Conservation (phyloP, 352 stramenopile species). For the Globisporangium takayamanum region DNA sequence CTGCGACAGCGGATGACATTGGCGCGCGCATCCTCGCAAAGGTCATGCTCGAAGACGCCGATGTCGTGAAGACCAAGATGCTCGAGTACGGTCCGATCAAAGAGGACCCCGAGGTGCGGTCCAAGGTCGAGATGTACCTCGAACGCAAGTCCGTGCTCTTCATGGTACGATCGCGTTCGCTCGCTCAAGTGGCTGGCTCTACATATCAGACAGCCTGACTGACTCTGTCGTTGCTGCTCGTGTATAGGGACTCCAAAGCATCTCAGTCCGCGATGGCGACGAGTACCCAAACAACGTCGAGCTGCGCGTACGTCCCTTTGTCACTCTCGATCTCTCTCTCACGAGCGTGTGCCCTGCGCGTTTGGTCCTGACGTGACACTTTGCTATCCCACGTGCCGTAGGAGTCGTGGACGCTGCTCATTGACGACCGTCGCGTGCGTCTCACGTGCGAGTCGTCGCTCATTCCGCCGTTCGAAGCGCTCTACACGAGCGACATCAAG, state of each 20-base stretch:
- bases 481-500: conserved; percentile 67
- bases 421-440: conserved; percentile 68
- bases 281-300: conserved; percentile 54
- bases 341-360: too few species aligned
- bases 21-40: conserved; percentile 65
- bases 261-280: conserved; percentile 53
- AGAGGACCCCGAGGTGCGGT: conserved; percentile 76
- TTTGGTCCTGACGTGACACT: neutral
- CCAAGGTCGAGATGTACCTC: conserved; percentile 82
- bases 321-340: neutral
- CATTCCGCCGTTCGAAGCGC: conserved; percentile 67
- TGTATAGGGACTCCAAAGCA: conserved; percentile 29
- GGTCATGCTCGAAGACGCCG: conserved; percentile 67
- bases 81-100: conserved; percentile 81
- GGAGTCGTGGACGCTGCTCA: conserved; percentile 80
- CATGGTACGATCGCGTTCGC: conserved; percentile 32
- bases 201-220: neutral
- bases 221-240: neutral
- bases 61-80: conserved; percentile 70
- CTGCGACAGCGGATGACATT: conserved; percentile 75
- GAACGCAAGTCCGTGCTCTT: conserved; percentile 77
- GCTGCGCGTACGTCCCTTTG: conserved; percentile 33
- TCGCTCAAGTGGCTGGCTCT: conserved; percentile 8
- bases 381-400: conserved; percentile 11
- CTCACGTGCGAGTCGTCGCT: conserved; percentile 80